A percentile compares a stretch with the other conserved stretches of the same genome.
phyloP scores from a whole-genome alignment of 2,329 filamentous ascomycete genomes.

The Calonectria multiphialidica region DNA sequence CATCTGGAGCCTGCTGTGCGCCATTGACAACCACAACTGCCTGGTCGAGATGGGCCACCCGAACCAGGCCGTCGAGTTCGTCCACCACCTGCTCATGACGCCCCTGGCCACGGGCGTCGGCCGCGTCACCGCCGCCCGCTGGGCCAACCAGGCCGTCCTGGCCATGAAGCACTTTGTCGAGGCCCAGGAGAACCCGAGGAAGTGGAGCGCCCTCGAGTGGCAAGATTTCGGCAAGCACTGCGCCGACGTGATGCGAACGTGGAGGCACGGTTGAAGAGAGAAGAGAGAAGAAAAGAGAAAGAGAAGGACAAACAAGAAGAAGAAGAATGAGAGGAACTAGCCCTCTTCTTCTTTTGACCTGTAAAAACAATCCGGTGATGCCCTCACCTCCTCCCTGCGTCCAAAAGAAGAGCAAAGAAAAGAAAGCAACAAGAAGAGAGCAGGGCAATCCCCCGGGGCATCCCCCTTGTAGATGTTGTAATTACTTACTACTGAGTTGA shows the following conservation, averaged over 20 bases:
- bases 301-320: too few species aligned
- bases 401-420: not conserved
- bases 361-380: not conserved
- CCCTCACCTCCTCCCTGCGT: too few species aligned
- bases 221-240: slow-evolving; percentile 28
- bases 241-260: slow-evolving; percentile 7
- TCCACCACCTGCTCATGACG: slow-evolving; percentile 60
- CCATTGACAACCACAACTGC: slow-evolving; percentile 61
- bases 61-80: slow-evolving; percentile 41
- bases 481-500: not conserved
- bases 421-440: not conserved
- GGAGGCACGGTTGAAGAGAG: not conserved
- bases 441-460: not conserved
- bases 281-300: too few species aligned
- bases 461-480: not conserved
- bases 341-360: not conserved
- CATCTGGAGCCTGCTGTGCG: slow-evolving; percentile 62
- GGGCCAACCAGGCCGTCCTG: slow-evolving; percentile 62
- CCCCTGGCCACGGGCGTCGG: slow-evolving; percentile 63
- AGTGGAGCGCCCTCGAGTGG: slow-evolving; percentile 48
- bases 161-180: slow-evolving; percentile 64
- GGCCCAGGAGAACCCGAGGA: slow-evolving; percentile 54
- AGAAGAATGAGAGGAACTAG: not conserved
- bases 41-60: slow-evolving; percentile 17
- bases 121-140: slow-evolving; percentile 55